Conservation (phyloP, 805 yeast genomes). For the Diddensiella caesifluorescens region DNA sequence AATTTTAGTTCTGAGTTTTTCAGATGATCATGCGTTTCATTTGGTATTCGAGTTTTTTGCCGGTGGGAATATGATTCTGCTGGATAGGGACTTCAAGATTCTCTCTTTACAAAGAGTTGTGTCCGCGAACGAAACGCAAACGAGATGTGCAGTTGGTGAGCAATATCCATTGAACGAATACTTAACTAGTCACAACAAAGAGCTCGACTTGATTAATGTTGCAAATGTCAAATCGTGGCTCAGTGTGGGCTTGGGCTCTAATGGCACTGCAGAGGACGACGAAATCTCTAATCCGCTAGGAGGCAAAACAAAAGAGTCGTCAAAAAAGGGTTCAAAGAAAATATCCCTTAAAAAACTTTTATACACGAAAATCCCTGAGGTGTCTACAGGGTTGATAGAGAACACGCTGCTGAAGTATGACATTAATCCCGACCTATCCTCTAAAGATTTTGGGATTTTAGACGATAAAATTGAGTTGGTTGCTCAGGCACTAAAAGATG, state of each 20-base stretch:
- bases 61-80: constrained; percentile 82
- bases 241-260: background rate
- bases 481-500: constrained; percentile 40
- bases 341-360: constrained; percentile 62
- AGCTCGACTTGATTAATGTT: background rate
- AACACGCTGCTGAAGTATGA: constrained; percentile 45
- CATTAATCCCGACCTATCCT: constrained; percentile 37
- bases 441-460: background rate
- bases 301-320: constrained; percentile 1
- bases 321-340: constrained; percentile 10
- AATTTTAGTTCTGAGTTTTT: constrained; percentile 75
- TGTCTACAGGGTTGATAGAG: constrained; percentile 74
- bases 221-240: constrained; percentile 14
- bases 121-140: constrained; percentile 50
- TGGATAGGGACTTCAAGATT: constrained; percentile 65
- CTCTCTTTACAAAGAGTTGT: constrained; percentile 74
- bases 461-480: constrained; percentile 31
- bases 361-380: constrained; percentile 61
- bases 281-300: constrained; percentile 4
- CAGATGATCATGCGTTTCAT: constrained; percentile 67
- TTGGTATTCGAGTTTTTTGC: constrained; percentile 88
- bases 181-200: constrained; percentile 7
- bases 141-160: constrained; percentile 69
- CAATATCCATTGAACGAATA: constrained; percentile 39
- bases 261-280: constrained; percentile 7